Evolutionary conservation across 75 land plant genomes (phyloP).

Genomic region (Pseudotsuga menziesii): DNA sequence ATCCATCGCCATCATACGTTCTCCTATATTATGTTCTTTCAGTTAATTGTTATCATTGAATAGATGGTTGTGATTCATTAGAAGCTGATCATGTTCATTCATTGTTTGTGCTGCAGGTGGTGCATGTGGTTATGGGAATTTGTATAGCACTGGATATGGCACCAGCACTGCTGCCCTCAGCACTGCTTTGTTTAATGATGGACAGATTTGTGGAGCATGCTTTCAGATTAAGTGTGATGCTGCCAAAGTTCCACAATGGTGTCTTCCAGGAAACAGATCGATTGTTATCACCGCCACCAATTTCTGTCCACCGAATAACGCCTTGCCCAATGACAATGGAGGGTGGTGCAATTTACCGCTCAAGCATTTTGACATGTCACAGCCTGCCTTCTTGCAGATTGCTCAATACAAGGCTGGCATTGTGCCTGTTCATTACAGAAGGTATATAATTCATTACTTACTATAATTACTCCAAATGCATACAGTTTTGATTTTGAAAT

Average conservation of each 20-base stretch:
- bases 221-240: constrained; percentile 8
- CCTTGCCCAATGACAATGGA: constrained; percentile 9
- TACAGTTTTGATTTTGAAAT: no score
- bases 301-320: constrained; percentile 15
- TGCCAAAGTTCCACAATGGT: not conserved
- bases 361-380: constrained; percentile 10
- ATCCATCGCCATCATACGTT: no score
- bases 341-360: constrained; percentile 10
- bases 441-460: no score
- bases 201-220: constrained; percentile 12
- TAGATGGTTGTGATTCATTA: no score
- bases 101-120: constrained; percentile 6
- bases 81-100: no score
- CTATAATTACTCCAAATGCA: no score
- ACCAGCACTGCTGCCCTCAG: constrained; percentile 16
- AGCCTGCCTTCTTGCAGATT: constrained; percentile 11
- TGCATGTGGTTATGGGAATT: constrained; percentile 19
- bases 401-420: constrained; percentile 6
- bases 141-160: constrained; percentile 14
- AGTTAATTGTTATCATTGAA: no score
- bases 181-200: constrained; percentile 9
- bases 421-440: not conserved
- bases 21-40: no score
- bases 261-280: not conserved
- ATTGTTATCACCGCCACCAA: constrained; percentile 13